A percentile compares a stretch with the other conserved stretches of the same genome.
phyloP scores from a whole-genome alignment of 192 early-diverging fungal species.

The Gryganskiella cystojenkinii region DNA sequence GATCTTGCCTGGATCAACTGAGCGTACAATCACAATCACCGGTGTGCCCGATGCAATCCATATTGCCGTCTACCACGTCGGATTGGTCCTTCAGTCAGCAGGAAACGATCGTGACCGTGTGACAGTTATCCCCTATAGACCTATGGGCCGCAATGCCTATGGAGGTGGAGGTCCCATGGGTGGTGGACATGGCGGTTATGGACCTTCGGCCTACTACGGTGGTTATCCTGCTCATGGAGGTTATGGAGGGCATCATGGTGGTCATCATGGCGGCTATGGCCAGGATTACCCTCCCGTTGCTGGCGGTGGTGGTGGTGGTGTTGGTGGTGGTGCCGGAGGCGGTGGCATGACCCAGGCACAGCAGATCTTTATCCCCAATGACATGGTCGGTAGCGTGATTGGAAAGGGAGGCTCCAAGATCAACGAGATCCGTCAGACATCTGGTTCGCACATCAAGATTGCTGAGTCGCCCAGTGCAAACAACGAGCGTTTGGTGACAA shows the following conservation, averaged over 20 bases:
- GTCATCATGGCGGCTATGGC: slow-evolving; percentile 19
- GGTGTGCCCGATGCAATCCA: slow-evolving; percentile 85
- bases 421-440: slow-evolving; percentile 78
- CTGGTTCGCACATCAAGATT: slow-evolving; percentile 88
- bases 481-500: slow-evolving; percentile 88
- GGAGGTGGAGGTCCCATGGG: slow-evolving; percentile 9
- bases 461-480: slow-evolving; percentile 63
- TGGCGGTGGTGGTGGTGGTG: not conserved
- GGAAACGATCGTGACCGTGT: slow-evolving; percentile 68
- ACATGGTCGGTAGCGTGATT: slow-evolving; percentile 89
- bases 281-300: slow-evolving; percentile 30
- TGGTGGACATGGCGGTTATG: slow-evolving; percentile 11
- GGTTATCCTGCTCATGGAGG: slow-evolving; percentile 16
- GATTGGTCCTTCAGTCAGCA: slow-evolving; percentile 72
- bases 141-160: slow-evolving; percentile 34
- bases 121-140: slow-evolving; percentile 75
- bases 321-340: not conserved
- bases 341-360: slow-evolving; percentile 54
- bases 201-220: not conserved
- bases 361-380: slow-evolving; percentile 69
- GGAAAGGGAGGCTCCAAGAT: slow-evolving; percentile 88
- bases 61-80: slow-evolving; percentile 82
- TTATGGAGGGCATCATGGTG: not conserved
- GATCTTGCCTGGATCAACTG: slow-evolving; percentile 89
- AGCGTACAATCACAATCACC: slow-evolving; percentile 83